A percentile compares a stretch with the other conserved stretches of the same genome.
phyloP scores from a whole-genome alignment of 1,139 yeast genomes.

The Saccharomyces hybrid region DNA sequence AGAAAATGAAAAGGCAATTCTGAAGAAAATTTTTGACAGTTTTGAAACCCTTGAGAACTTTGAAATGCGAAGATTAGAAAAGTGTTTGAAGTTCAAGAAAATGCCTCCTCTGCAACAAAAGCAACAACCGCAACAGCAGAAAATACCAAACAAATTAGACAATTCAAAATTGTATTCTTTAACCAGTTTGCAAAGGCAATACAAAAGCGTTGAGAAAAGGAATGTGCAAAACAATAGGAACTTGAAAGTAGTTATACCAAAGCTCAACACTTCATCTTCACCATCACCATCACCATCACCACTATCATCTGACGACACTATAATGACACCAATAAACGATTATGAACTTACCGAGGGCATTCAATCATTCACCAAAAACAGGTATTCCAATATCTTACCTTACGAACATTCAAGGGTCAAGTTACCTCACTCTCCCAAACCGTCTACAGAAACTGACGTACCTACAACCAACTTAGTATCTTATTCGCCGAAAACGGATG shows the following conservation, averaged over 20 bases:
- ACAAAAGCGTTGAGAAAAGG: conserved; percentile 12
- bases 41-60: conserved; percentile 46
- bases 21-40: conserved; percentile 38
- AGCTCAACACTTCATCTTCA: conserved; percentile 10
- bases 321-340: conserved; percentile 31
- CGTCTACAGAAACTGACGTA: conserved; percentile 16
- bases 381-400: conserved; percentile 78
- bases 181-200: conserved; percentile 21
- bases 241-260: background rate
- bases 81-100: conserved; percentile 14
- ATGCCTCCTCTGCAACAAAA: conserved; percentile 6
- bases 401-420: conserved; percentile 74
- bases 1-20: conserved; percentile 32
- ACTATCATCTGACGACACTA: conserved; percentile 14
- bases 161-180: conserved; percentile 24
- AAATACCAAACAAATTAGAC: conserved; percentile 2
- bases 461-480: background rate
- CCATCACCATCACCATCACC: conserved; percentile 14
- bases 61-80: conserved; percentile 44
- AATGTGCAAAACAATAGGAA: conserved; percentile 3
- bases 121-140: conserved; percentile 1
- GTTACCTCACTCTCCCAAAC: conserved; percentile 32
- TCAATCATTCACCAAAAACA: conserved; percentile 62
- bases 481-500: background rate
- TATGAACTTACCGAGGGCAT: conserved; percentile 57